These are phyloP conservation scores for Themeda triandra DNA, from an alignment of 176 grass and related monocot species.

Conservation along the genomic window DNA sequence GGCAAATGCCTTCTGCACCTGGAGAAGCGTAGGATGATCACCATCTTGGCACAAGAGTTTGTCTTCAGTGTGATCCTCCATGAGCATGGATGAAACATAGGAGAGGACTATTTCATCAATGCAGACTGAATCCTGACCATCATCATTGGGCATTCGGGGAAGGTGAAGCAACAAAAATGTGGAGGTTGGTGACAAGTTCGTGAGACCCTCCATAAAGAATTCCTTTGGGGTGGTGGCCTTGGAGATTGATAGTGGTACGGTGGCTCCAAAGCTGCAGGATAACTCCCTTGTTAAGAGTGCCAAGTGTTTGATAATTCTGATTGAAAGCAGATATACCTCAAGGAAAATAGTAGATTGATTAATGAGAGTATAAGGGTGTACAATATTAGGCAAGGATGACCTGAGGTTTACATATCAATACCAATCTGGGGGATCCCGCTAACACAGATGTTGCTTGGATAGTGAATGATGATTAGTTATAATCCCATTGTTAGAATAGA, in stretches of 20 bases:
- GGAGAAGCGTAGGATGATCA: conserved; percentile 28
- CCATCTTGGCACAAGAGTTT: conserved; percentile 9
- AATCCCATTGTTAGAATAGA: too few species aligned
- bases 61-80: conserved; percentile 48
- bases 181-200: neutral
- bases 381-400: too few species aligned
- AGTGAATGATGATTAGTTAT: neutral
- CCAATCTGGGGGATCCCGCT: too few species aligned
- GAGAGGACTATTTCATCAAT: conserved; percentile 17
- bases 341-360: too few species aligned
- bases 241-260: neutral
- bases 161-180: neutral
- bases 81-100: conserved; percentile 13
- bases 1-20: conserved; percentile 28
- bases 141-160: neutral
- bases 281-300: neutral
- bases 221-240: neutral
- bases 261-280: neutral
- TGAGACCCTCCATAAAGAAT: neutral
- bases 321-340: too few species aligned
- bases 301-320: neutral
- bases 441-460: neutral
- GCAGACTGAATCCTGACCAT: neutral
- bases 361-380: too few species aligned
- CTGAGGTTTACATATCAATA: too few species aligned